Base-by-base conservation (phyloP, 257 asterid genomes). In the Solanum gandarillasii region DNA sequence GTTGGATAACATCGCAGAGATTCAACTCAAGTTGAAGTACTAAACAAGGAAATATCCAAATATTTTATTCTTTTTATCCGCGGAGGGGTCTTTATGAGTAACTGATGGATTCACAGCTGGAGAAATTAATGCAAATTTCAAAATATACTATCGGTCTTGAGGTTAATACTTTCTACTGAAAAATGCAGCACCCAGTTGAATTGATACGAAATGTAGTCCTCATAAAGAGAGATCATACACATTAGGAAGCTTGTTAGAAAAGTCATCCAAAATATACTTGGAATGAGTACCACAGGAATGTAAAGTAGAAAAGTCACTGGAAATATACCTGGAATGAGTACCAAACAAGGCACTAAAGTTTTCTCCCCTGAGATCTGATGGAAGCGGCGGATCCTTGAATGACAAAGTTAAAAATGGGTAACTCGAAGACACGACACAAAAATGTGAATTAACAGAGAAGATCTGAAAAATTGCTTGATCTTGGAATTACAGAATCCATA, bases 321-420 rank as follows among this genome's bases (percentile, higher is more conserved):
- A 83, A 67, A n/a, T 46, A 86, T 90, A 96, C 99, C 99, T 97
- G 89, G 91, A 91, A 91, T 95, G 96, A 91, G 99, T 97, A 91
- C 99, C 99, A 83, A 96, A 93, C 94, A 97, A 89, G 86, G 97
- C 96, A 91, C 92, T 89, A 89, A 95, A 96, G 87, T 91, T 88
- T 78, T 91, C 93, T 87, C 99, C 99, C 89, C 89, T 94, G 87
- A 95, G 96, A 92, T 96, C 98, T 89, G 95, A 92, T 85, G 99
- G 99, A 73, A 97, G 98, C 5, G 96, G 95, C 52, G 96, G 90
- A 87, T 97, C 96, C 99, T 97, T 91, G 62, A 76, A 90, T 88
- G 86, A 88, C 67, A 88, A 86, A 89, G 88, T 85, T 39, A 83
- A 89, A 48, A 76, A 68, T 73, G 32, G 39, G 88, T 92, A 83